Conservation (phyloP, 805 yeast species). For the Barnettozyma wickerhamii region DNA sequence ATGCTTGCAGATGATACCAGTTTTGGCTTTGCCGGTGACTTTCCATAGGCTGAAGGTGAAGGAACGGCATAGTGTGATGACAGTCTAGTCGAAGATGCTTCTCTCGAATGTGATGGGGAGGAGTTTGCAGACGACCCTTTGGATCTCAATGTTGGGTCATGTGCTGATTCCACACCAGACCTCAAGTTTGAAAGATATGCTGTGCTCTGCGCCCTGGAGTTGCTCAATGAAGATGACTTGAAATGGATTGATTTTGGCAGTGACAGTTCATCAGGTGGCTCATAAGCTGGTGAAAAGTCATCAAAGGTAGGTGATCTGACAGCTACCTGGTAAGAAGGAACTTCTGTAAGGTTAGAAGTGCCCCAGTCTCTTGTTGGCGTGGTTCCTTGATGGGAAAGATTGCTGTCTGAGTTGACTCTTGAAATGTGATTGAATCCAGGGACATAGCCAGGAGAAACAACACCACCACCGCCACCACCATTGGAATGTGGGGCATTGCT, state of each 20-base stretch:
- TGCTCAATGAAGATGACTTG: constrained; percentile 23
- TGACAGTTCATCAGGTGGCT: constrained; percentile 21
- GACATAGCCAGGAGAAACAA: constrained; percentile 40
- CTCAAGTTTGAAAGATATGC: constrained; percentile 20
- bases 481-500: neutral
- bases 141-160: constrained; percentile 2
- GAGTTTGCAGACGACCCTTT: constrained; percentile 12
- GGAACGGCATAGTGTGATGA: constrained; percentile 1
- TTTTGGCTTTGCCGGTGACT: constrained; percentile 13
- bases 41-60: neutral
- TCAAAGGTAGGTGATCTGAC: constrained; percentile 48
- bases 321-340: constrained; percentile 85
- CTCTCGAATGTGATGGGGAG: constrained; percentile 22
- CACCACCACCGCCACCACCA: too few relatives aligned
- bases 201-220: constrained; percentile 25
- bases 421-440: constrained; percentile 58
- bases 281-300: constrained; percentile 69
- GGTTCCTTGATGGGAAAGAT: constrained; percentile 13
- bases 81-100: constrained; percentile 13
- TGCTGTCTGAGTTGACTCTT: constrained; percentile 47
- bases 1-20: neutral
- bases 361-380: constrained; percentile 34
- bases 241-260: constrained; percentile 26
- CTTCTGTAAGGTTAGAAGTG: constrained; percentile 49
- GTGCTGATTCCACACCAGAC: constrained; percentile 14